phyloP scores from a whole-genome alignment of 2,329 filamentous ascomycete species.

The Talaromyces marneffei region DNA sequence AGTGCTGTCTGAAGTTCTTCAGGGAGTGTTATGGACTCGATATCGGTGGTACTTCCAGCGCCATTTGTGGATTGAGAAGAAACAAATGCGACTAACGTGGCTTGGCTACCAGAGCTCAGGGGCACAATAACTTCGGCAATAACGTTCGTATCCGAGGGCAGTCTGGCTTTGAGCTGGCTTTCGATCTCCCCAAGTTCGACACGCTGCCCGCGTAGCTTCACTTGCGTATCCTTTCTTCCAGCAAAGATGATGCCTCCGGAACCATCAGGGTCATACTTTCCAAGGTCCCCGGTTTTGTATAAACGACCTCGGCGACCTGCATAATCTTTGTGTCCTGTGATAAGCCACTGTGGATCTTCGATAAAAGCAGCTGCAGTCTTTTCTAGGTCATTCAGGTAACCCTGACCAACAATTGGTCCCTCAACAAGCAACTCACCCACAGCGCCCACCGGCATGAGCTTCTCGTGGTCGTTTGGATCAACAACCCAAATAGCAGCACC shows the following conservation, averaged over 20 bases:
- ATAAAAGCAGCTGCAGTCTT: constrained; percentile 19
- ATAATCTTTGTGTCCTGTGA: constrained; percentile 3
- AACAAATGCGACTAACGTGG: constrained; percentile 29
- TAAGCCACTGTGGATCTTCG: constrained; percentile 20
- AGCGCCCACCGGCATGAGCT: constrained; percentile 30
- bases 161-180: constrained; percentile 22
- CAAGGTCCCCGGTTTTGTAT: constrained; percentile 26
- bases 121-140: constrained; percentile 35
- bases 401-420: constrained; percentile 34
- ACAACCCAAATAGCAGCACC: constrained; percentile 22
- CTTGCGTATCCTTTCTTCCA: constrained; percentile 52
- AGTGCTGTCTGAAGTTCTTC: constrained; percentile 16
- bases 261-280: constrained; percentile 19
- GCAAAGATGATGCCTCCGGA: constrained; percentile 20
- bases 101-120: constrained; percentile 23
- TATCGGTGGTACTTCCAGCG: not conserved
- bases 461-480: constrained; percentile 18
- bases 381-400: constrained; percentile 35
- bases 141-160: constrained; percentile 27
- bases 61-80: constrained; percentile 20
- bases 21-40: not conserved
- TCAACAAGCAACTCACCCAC: constrained; percentile 39
- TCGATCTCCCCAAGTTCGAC: constrained; percentile 50
- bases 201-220: constrained; percentile 57
- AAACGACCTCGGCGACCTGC: constrained; percentile 7